A percentile compares a stretch with the other conserved stretches of the same genome.
These are phyloP conservation scores for Nepenthes gracilis DNA, from an alignment of 148 eudicot genomes.

Conservation along the genomic window DNA sequence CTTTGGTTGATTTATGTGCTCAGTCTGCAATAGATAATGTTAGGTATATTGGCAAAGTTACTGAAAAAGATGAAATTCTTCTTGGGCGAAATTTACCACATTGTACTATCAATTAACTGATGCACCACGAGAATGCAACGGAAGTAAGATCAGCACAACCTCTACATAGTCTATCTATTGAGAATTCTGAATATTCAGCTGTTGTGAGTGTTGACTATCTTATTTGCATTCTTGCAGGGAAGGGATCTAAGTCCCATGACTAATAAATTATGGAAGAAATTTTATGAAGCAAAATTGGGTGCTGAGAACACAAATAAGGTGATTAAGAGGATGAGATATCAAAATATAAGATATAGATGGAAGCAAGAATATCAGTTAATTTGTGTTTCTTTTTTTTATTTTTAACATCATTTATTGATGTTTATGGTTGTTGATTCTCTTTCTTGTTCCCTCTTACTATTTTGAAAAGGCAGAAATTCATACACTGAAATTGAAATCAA, in stretches of 20 bases:
- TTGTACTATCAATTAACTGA: conserved; percentile 71
- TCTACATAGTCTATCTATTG: not conserved
- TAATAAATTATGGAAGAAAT: conserved; percentile 69
- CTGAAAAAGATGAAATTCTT: conserved; percentile 49
- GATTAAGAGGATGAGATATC: conserved; percentile 36
- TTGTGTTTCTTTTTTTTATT: conserved; percentile 1
- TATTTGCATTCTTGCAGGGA: conserved; percentile 35
- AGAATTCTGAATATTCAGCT: not conserved
- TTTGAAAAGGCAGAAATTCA: not conserved
- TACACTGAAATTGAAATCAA: not conserved
- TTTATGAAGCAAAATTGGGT: conserved; percentile 52
- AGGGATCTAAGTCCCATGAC: conserved; percentile 81
- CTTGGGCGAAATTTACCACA: conserved; percentile 78
- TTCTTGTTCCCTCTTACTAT: no score
- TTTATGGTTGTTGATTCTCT: not conserved
- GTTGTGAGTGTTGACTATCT: not conserved
- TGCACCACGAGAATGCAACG: conserved; percentile 62
- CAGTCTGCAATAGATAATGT: conserved; percentile 68
- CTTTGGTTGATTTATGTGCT: conserved; percentile 80
- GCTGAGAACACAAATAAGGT: conserved; percentile 27
- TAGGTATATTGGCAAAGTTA: conserved; percentile 79
- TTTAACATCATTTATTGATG: no score
- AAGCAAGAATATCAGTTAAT: conserved; percentile 64
- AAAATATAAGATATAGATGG: conserved; percentile 43
- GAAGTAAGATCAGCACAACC: conserved; percentile 31